These are phyloP conservation scores for Chlamydomonas asymmetrica DNA, from an alignment of 139 green algal genomes.

Conservation along the genomic window DNA sequence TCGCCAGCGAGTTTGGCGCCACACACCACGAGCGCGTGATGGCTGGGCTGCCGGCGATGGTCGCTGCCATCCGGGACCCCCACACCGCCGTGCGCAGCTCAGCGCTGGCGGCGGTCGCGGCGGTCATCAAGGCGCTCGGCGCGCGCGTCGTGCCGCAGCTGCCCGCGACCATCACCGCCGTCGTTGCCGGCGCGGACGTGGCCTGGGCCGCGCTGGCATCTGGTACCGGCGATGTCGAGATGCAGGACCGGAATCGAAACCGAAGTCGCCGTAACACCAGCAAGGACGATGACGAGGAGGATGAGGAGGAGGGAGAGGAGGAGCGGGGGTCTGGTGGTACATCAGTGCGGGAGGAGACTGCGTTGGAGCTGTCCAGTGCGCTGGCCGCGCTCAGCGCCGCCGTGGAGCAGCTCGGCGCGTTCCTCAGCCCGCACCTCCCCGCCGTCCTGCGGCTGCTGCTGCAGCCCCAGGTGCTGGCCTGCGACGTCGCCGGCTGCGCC, in stretches of 20 bases:
- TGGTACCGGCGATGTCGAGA: neutral
- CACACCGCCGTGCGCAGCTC: constrained; percentile 51
- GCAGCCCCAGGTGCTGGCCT: constrained; percentile 45
- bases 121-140: constrained; percentile 49
- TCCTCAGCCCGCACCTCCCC: constrained; percentile 71
- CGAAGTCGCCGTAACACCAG: neutral
- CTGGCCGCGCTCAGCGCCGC: constrained; percentile 68
- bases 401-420: constrained; percentile 58
- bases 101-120: constrained; percentile 44
- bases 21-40: constrained; percentile 50
- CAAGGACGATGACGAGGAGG: neutral
- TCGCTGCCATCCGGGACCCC: constrained; percentile 27
- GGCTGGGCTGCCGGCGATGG: constrained; percentile 50
- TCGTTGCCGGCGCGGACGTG: constrained; percentile 46
- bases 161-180: constrained; percentile 42
- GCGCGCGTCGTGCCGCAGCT: constrained; percentile 59
- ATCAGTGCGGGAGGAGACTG: constrained; percentile 26
- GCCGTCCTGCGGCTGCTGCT: constrained; percentile 64
- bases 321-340: neutral
- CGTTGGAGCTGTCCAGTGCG: constrained; percentile 58
- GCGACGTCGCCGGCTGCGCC: constrained; percentile 21
- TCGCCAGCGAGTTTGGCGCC: constrained; percentile 39
- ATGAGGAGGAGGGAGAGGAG: neutral
- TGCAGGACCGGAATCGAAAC: neutral
- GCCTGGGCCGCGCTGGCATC: constrained; percentile 25